Conservation (phyloP, 768 basidiomycete genomes). For the Thelephora aurantiotincta region DNA sequence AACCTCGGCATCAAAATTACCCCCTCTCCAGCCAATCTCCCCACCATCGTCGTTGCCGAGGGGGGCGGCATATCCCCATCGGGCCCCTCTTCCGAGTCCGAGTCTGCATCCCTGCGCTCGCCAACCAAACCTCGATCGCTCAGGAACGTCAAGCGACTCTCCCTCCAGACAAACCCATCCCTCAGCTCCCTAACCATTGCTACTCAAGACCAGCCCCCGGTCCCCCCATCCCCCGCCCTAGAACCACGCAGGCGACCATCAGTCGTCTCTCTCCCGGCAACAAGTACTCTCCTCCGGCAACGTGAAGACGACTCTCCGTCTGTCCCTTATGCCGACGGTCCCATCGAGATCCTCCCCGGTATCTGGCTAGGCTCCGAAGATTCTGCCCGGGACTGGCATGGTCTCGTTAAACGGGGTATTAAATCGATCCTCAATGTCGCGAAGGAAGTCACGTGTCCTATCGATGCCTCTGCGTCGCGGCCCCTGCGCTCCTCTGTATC, state of each 20-base stretch:
- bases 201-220: conserved; percentile 19
- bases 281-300: conserved; percentile 46
- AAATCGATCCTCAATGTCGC: conserved; percentile 82
- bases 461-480: conserved; percentile 33
- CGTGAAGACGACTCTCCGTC: conserved; percentile 46
- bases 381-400: conserved; percentile 73
- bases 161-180: conserved; percentile 26
- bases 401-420: conserved; percentile 58
- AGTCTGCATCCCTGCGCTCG: conserved; percentile 28
- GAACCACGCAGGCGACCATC: conserved; percentile 50
- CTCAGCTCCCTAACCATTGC: conserved; percentile 32
- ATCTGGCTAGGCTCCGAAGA: conserved; percentile 89
- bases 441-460: conserved; percentile 73
- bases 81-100: conserved; percentile 38
- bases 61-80: conserved; percentile 31
- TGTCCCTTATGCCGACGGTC: conserved; percentile 67
- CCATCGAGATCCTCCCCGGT: conserved; percentile 71
- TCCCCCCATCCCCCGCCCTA: conserved; percentile 16
- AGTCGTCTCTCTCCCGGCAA: conserved; percentile 52
- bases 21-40: conserved; percentile 27
- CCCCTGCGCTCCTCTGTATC: conserved; percentile 49
- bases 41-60: conserved; percentile 34
- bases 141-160: conserved; percentile 68
- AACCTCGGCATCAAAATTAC: conserved; percentile 36
- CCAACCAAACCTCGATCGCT: conserved; percentile 28